Evolutionary conservation across 805 yeast species (phyloP).

Genomic region (Lachancea sp.): DNA sequence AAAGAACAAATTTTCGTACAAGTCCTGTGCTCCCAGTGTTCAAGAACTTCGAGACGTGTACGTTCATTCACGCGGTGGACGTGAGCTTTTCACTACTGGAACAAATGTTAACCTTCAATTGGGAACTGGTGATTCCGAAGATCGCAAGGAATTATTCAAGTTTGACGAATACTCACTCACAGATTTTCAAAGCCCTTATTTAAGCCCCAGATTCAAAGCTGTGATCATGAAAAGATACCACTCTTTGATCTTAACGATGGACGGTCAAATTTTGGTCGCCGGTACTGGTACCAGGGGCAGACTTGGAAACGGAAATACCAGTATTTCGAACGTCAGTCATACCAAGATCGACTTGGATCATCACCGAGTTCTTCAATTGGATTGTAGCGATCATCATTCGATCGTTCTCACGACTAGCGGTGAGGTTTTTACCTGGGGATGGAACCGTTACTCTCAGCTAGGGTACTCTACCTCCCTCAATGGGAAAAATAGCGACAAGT

Average conservation of each 20-base stretch:
- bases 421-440: conserved; percentile 74
- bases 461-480: conserved; percentile 40
- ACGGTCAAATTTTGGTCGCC: conserved; percentile 47
- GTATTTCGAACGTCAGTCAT: conserved; percentile 39
- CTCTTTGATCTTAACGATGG: conserved; percentile 51
- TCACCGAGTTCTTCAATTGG: conserved; percentile 34
- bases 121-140: conserved; percentile 60
- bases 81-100: conserved; percentile 45
- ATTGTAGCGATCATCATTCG: conserved; percentile 62
- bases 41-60: conserved; percentile 1
- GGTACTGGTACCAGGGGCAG: conserved; percentile 72
- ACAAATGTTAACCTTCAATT: conserved; percentile 54
- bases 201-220: conserved; percentile 41
- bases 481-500: conserved; percentile 25
- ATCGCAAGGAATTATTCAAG: conserved; percentile 41
- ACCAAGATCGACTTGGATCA: conserved; percentile 37
- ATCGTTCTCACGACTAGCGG: conserved; percentile 48
- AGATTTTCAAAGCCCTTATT: conserved; percentile 4
- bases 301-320: conserved; percentile 48
- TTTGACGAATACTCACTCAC: conserved; percentile 31
- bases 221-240: conserved; percentile 59
- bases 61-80: conserved; percentile 5
- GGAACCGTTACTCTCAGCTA: conserved; percentile 58
- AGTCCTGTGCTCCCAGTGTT: background rate
- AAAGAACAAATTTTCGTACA: background rate